phyloP scores from a whole-genome alignment of 2,329 filamentous ascomycete genomes.

The Thermomyces lanuginosus region DNA sequence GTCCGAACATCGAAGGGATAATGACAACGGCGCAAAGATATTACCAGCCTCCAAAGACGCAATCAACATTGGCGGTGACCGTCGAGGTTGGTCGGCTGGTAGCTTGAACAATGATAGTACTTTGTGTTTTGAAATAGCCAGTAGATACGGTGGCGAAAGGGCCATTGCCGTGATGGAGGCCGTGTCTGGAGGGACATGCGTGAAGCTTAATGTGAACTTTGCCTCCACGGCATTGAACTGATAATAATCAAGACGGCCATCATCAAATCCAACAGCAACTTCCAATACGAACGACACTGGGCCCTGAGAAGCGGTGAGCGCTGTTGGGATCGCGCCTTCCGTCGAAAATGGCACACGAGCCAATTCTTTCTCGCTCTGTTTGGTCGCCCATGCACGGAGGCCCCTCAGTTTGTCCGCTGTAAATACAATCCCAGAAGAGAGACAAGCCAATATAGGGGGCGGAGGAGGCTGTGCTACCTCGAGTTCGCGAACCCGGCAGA shows the following conservation, averaged over 20 bases:
- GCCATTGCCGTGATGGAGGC: conserved; percentile 55
- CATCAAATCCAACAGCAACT: conserved; percentile 51
- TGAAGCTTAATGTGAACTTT: conserved; percentile 37
- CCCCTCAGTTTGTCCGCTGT: conserved; percentile 56
- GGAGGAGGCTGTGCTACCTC: conserved; percentile 40
- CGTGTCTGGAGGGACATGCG: conserved; percentile 45
- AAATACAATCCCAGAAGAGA: conserved; percentile 60
- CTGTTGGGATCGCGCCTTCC: conserved; percentile 49
- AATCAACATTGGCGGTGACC: conserved; percentile 46
- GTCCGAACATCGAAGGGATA: conserved; percentile 59
- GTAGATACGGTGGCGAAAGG: conserved; percentile 55
- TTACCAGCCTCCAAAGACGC: conserved; percentile 69
- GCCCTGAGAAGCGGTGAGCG: conserved; percentile 29
- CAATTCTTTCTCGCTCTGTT: conserved; percentile 41
- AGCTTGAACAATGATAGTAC: conserved; percentile 63
- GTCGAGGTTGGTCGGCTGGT: conserved; percentile 5
- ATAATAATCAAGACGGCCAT: conserved; percentile 59
- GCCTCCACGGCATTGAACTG: conserved; percentile 33
- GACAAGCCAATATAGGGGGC: conserved; percentile 54
- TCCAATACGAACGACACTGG: conserved; percentile 34
- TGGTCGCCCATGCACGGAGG: conserved; percentile 63
- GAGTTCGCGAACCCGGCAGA: conserved; percentile 65
- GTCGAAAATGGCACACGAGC: conserved; percentile 32
- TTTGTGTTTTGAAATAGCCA: conserved; percentile 62
- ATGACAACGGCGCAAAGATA: conserved; percentile 57